A percentile compares a stretch with the other conserved stretches of the same genome.
Conservation (phyloP, 805 yeast species). For the Grigorovia jiainica region DNA sequence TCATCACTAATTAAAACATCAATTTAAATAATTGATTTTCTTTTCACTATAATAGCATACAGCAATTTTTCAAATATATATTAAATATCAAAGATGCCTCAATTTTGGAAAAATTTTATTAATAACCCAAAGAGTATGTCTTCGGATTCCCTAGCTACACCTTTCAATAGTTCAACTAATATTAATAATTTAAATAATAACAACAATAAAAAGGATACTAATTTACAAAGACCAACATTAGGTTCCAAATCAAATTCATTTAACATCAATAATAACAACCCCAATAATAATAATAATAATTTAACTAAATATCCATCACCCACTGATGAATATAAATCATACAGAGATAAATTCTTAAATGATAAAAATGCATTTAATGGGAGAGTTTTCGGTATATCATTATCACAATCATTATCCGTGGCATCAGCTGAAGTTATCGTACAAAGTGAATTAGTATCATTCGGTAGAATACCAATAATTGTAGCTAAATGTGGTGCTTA, state of each 20-base stretch:
- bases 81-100: constrained; percentile 16
- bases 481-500: constrained; percentile 94
- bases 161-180: not conserved
- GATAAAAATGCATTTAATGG: constrained; percentile 32
- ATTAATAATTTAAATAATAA: not conserved
- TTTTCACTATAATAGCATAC: too few relatives aligned
- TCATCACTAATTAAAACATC: too few relatives aligned
- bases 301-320: constrained; percentile 1
- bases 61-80: too few relatives aligned
- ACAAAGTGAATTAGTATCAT: constrained; percentile 56
- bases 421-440: constrained; percentile 58
- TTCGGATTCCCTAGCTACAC: constrained; percentile 17
- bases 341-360: constrained; percentile 32
- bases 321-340: constrained; percentile 21
- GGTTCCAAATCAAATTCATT: constrained; percentile 9
- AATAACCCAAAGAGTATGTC: constrained; percentile 28
- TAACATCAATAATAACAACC: not conserved
- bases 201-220: not conserved
- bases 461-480: constrained; percentile 84
- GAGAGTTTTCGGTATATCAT: constrained; percentile 69
- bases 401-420: constrained; percentile 56
- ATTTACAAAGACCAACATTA: constrained; percentile 8
- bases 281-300: not conserved
- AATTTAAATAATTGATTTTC: too few relatives aligned
- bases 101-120: constrained; percentile 25